Percentiles rank a stretch among this genome's conserved stretches.
Conservation (phyloP, 768 basidiomycete species). For the Serendipita indica region DNA sequence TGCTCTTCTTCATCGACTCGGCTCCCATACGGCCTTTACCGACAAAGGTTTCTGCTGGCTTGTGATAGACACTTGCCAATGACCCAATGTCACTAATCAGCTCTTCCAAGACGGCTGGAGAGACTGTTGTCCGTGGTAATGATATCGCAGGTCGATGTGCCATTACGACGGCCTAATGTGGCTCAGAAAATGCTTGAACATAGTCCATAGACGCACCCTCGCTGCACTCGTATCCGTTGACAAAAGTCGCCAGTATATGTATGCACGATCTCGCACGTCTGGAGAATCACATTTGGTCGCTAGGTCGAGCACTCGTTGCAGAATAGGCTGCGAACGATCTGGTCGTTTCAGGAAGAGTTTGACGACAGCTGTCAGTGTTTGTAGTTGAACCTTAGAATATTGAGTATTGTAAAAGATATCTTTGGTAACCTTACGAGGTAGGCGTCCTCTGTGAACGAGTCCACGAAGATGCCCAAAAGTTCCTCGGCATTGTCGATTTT, state of each 20-base stretch:
- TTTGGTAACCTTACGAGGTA: conserved; percentile 67
- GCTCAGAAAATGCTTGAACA: not conserved
- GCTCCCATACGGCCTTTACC: conserved; percentile 81
- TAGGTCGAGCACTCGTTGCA: conserved; percentile 80
- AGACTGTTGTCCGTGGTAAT: conserved; percentile 79
- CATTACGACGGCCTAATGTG: conserved; percentile 60
- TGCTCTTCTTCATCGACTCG: conserved; percentile 56
- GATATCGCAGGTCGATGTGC: conserved; percentile 88
- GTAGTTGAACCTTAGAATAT: conserved; percentile 27
- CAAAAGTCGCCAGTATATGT: conserved; percentile 93
- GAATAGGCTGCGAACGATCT: conserved; percentile 79
- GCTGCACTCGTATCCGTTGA: conserved; percentile 93
- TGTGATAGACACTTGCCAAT: conserved; percentile 92
- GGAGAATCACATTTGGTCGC: conserved; percentile 97
- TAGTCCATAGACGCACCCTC: conserved; percentile 40
- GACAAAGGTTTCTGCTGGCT: conserved; percentile 90
- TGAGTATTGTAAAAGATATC: conserved; percentile 3
- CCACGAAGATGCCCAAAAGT: conserved; percentile 76
- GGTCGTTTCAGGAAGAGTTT: conserved; percentile 94
- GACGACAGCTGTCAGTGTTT: conserved; percentile 77
- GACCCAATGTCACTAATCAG: conserved; percentile 78
- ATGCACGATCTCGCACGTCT: conserved; percentile 91
- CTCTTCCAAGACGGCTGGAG: conserved; percentile 78
- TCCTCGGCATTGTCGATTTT: conserved; percentile 97
- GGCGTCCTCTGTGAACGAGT: conserved; percentile 84